A percentile compares a stretch with the other conserved stretches of the same genome.
Evolutionary conservation across 164 flowering plant species (phyloP).

Genomic region (Umbellularia californica): DNA sequence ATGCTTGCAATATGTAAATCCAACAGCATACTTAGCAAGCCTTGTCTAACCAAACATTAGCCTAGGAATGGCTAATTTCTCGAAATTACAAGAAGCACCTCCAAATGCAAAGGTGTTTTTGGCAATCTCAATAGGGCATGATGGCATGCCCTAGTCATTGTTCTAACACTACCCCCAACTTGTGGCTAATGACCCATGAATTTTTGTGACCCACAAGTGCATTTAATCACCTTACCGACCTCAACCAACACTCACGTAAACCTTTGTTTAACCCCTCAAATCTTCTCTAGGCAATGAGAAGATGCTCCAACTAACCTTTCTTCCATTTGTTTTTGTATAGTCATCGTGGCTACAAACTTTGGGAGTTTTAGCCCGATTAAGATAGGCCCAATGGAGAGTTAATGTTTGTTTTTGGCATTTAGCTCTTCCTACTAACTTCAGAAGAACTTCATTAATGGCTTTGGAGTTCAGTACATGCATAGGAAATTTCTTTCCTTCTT

Average conservation of each 20-base stretch:
- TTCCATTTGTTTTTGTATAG: slow-evolving; percentile 1
- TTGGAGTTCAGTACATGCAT: slow-evolving; percentile 6
- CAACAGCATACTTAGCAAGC: slow-evolving; percentile 4
- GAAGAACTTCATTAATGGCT: slow-evolving; percentile 14
- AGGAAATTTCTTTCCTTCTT: background rate
- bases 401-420: slow-evolving; percentile 21
- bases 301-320: background rate
- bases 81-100: background rate
- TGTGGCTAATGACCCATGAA: background rate
- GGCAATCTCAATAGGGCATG: slow-evolving; percentile 6
- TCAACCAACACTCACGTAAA: slow-evolving; percentile 1
- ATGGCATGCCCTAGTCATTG: slow-evolving; percentile 4
- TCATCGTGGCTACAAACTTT: slow-evolving; percentile 9
- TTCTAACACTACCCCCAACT: background rate
- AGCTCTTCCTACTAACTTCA: slow-evolving; percentile 7
- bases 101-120: background rate
- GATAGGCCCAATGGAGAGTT: slow-evolving; percentile 1
- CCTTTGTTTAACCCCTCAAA: background rate
- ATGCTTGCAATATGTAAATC: slow-evolving; percentile 7
- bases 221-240: background rate
- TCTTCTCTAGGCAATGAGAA: slow-evolving; percentile 18
- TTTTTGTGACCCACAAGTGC: background rate
- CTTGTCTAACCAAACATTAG: slow-evolving; percentile 1
- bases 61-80: slow-evolving; percentile 1
- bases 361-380: slow-evolving; percentile 15